Evolutionary conservation across 257 asterid species (phyloP).

Genomic region (Ehretia macrophylla): DNA sequence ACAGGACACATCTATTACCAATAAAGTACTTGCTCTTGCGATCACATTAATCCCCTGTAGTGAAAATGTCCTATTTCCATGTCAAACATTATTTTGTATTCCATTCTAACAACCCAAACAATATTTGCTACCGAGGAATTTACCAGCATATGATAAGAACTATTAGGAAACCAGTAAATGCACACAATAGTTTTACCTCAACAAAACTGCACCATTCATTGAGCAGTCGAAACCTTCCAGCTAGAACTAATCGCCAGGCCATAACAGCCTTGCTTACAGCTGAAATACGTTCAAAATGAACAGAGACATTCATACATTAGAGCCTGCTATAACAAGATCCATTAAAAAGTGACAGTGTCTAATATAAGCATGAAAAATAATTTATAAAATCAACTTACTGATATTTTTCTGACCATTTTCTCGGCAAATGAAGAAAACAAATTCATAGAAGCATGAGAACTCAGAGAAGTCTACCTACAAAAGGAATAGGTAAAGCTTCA

Average conservation of each 20-base stretch:
- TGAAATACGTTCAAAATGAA: conserved; percentile 27
- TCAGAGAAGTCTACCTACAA: conserved; percentile 70
- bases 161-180: neutral
- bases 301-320: neutral
- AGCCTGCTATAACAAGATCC: neutral
- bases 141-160: no score
- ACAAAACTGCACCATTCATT: conserved; percentile 87
- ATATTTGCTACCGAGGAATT: no score
- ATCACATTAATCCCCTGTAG: no score
- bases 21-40: no score
- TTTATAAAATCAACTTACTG: conserved; percentile 47
- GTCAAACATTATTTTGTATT: no score
- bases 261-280: conserved; percentile 86
- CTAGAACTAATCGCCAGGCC: conserved; percentile 90
- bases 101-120: no score
- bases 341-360: neutral
- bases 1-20: no score
- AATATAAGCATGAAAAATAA: neutral
- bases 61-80: no score
- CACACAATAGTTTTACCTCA: conserved; percentile 45
- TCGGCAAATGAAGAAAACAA: conserved; percentile 91
- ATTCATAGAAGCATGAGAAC: conserved; percentile 79
- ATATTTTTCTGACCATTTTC: conserved; percentile 90
- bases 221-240: conserved; percentile 85
- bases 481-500: conserved; percentile 8